Conservation (phyloP, 2,329 filamentous ascomycete species). For the Curvularia sp. region DNA sequence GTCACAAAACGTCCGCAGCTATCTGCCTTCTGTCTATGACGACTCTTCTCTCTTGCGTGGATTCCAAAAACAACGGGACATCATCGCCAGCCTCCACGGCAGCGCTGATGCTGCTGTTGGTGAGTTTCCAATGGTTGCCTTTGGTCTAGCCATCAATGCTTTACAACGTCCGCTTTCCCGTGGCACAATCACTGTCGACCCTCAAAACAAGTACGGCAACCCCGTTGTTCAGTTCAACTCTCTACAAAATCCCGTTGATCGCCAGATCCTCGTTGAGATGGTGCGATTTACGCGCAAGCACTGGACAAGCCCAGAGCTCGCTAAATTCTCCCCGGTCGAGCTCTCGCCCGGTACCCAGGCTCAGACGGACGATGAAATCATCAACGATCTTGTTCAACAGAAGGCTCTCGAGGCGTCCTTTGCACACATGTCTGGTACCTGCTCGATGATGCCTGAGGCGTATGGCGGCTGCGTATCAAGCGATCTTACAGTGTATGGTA, state of each 20-base stretch:
- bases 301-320: constrained; percentile 42
- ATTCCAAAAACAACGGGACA: constrained; percentile 35
- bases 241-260: constrained; percentile 49
- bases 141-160: constrained; percentile 30
- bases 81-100: constrained; percentile 32
- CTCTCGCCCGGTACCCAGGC: constrained; percentile 32
- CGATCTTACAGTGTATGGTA: constrained; percentile 36
- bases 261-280: constrained; percentile 44
- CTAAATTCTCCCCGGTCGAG: constrained; percentile 44
- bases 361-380: constrained; percentile 39
- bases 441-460: constrained; percentile 40
- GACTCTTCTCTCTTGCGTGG: constrained; percentile 30
- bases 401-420: constrained; percentile 30
- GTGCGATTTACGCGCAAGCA: constrained; percentile 48
- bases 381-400: constrained; percentile 22
- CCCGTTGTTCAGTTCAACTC: constrained; percentile 48
- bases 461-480: constrained; percentile 38
- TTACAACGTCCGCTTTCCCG: constrained; percentile 41
- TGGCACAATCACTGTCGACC: constrained; percentile 50
- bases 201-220: constrained; percentile 39
- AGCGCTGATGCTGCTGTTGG: constrained; percentile 40
- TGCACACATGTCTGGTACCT: constrained; percentile 38
- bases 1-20: constrained; percentile 25
- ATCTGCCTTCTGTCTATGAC: constrained; percentile 30
- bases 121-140: constrained; percentile 41